Evolutionary conservation across 163 green algal species (phyloP).

Genomic region (Scenedesmus sp.): DNA sequence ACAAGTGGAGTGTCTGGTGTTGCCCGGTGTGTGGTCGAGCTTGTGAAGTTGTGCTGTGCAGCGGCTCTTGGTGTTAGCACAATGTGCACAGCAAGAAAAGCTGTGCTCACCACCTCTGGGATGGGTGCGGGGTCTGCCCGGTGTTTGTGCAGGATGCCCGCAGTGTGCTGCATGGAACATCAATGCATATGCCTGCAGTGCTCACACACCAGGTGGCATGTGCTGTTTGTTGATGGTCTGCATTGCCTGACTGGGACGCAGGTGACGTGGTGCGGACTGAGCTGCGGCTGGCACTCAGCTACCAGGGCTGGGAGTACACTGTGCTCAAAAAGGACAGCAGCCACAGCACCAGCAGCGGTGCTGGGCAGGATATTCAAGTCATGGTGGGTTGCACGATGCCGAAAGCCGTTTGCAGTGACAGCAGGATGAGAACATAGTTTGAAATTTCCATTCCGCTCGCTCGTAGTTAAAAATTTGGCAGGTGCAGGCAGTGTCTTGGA

Average conservation of each 20-base stretch:
- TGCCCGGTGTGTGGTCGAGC: conserved; percentile 13
- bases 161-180: background rate
- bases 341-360: background rate
- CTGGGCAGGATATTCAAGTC: background rate
- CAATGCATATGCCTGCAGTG: background rate
- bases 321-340: conserved; percentile 27
- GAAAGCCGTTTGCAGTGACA: background rate
- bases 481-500: background rate
- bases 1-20: conserved; percentile 24
- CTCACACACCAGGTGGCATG: background rate
- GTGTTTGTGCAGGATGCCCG: background rate
- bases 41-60: background rate
- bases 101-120: background rate
- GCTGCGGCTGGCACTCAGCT: conserved; percentile 27
- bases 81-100: background rate
- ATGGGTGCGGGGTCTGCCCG: background rate
- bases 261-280: conserved; percentile 47
- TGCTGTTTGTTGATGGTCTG: background rate
- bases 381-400: background rate
- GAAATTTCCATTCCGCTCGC: background rate
- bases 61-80: background rate
- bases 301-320: conserved; percentile 49
- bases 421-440: background rate
- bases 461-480: background rate
- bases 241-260: background rate